Evolutionary conservation across 2,329 filamentous ascomycete species (phyloP), one percentile per base, ranked within the genome.

Genomic region (Penicillium expansum): DNA sequence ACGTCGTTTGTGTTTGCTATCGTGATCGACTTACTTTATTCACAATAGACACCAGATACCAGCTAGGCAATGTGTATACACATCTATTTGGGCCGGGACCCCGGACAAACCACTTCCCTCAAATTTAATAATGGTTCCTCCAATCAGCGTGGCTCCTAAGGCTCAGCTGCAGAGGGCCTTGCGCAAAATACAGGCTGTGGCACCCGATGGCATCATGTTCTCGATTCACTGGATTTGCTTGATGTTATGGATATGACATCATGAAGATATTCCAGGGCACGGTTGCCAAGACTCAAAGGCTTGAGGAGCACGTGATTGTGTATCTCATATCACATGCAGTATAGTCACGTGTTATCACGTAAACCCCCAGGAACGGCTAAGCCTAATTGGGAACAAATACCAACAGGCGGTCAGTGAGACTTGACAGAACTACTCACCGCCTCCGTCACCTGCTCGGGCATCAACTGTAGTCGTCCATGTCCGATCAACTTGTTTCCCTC

Each of bases 1-100:
- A 69, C 65, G 60, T 68, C 52, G 58, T 20, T 18, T n/a, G 16
- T n/a, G n/a, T 41, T 49, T 42, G 16, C 29, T 33, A 33, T 49
- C 29, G 29, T 49, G 52, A 55, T 42, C 11, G 8, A 43, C 29
- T 27, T 37, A 16, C 5, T 41, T 18, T 29, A 54, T 54, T 49
- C 37, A 20, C 43, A 55, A 54, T 54, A 38, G 11, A 30, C 20
- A 48, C 22, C 43, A 41, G 32, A 14, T 20, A 18, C 41, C 30
- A 27, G 29, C 22, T 38, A 38, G 30, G 24, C 13, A 29, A 20
- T 30, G 13, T 52, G 38, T 20, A 29, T 14, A 48, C 24, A 22
- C 13, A n/a, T 42, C 29, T 38, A 44, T 22, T 50, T 37, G 24
- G 39, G 27, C n/a, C 14, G 24, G 10, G 48, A 33, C 33, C 41